Evolutionary conservation across 805 yeast genomes (phyloP), one percentile per base, ranked within the genome.

Genomic region (Kodamaea laetipori): DNA sequence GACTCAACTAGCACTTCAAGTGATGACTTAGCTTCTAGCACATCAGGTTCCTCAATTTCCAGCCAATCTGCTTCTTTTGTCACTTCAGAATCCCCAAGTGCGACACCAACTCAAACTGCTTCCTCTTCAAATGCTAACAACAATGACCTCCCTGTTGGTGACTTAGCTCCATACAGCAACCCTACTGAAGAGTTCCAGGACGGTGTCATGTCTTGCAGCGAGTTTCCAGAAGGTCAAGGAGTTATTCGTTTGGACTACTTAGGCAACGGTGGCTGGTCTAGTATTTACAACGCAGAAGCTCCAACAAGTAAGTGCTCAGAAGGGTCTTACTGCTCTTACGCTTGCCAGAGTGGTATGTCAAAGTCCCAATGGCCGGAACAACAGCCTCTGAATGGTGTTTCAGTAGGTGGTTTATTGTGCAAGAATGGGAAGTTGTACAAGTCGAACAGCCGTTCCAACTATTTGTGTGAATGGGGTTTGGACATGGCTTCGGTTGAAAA

Each of bases 341-440:
- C 88, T 42, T 83, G 90, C 64, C 84, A 81, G 61, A 75, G 88
- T 31, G 90, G 90, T 73, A 80, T 80, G 85, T 81, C 88, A 57
- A 83, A 83, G 74, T 82, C 89, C 46, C 90, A 83, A 68, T 83
- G 88, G 88, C 89, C 89, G 30, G 61, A 77, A 32, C 54, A 62
- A 21, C 90, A 83, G 68, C 90, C 90, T 27, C 6, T 28, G 24
- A 30, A 77, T 67, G 58, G 90, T 89, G 78, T 80, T 48, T 80
- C 88, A 32, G 78, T 82, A 42, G 90, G 90, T 67, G 90, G 90
- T 49, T 71, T 83, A 54, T 63, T 64, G 53, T 83, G 89, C 74
- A 71, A 74, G 56, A 57, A 57, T 51, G 89, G 89, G 44, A 73
- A 68, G 62, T 71, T 83, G 55, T 81, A 82, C 78, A 78, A 74